Evolutionary conservation across 768 basidiomycete species (phyloP), one percentile per base, ranked within the genome.

Genomic region (Phaeotremella skinneri): DNA sequence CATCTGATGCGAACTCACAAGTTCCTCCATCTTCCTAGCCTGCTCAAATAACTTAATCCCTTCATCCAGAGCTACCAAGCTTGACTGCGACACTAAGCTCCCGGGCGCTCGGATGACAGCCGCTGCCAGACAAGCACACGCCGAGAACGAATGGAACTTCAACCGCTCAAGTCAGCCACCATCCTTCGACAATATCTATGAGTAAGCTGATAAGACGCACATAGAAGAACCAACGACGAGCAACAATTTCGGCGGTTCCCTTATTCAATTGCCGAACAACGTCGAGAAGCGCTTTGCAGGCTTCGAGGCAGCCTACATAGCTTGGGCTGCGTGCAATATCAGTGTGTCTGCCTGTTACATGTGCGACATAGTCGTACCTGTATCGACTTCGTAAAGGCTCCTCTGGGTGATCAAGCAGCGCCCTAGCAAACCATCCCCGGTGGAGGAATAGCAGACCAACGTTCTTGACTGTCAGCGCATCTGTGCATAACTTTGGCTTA

Each of bases 61-160:
- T 1, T 54, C 56, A 30, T 62, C 61, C 20, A 62, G 34, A 21
- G 61, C 61, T 5, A 54, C 25, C 31, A 62, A 25, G 17, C 49
- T 52, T 2, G 61, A 58, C 37, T 62, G 61, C 4, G 56, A 39
- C 2, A 62, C 37, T 42, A 62, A 52, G 5, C 56, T 58, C 17
- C 20, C 30, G 1, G 61, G 61, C 7, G 61, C 61, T 2, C 61
- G 16, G 34, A 62, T 62, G 16, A 57, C 56, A 25, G 61, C 49
- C 21, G 61, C 61, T 5, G 61, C 61, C 3, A 62, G 50, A 48
- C 61, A 62, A 7, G 56, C 61, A 48, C 61, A 62, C n/a, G 61
- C 61, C 2, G 55, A 52, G 42, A 62, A 58, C 11, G 56, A 6
- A 30, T 62, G 50, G 34, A 62, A 62, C 61, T 62, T 30, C 7